Conservation (phyloP, 2,329 filamentous ascomycete species). For the Sordariomycetes sp. region DNA sequence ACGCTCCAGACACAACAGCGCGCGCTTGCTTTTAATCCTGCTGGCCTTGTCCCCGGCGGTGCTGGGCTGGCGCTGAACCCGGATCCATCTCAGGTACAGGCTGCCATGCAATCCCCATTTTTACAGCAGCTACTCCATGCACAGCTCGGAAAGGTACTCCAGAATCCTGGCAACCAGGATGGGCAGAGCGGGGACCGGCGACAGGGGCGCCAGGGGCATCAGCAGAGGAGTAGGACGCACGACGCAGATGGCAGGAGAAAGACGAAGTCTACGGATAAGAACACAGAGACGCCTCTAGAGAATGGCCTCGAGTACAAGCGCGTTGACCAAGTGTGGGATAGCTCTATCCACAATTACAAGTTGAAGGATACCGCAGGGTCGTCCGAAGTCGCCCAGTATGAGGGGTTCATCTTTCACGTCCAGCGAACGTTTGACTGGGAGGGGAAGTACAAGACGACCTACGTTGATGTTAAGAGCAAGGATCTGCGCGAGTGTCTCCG, state of each 20-base stretch:
- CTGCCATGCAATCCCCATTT: background rate
- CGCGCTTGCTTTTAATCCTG: background rate
- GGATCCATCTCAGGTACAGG: background rate
- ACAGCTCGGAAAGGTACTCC: background rate
- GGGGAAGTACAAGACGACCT: conserved; percentile 59
- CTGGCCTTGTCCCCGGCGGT: background rate
- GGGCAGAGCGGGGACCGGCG: background rate
- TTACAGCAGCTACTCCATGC: background rate
- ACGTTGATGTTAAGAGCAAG: conserved; percentile 79
- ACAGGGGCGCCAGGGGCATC: background rate
- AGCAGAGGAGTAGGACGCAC: background rate
- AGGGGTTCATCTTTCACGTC: conserved; percentile 73
- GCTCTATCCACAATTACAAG: conserved; percentile 32
- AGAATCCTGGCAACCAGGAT: background rate
- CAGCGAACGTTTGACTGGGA: conserved; percentile 74
- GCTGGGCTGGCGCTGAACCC: background rate
- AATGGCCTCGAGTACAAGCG: conserved; percentile 13
- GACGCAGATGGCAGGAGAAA: background rate
- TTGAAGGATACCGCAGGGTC: conserved; percentile 39
- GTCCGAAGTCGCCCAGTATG: conserved; percentile 41
- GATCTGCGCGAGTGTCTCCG: conserved; percentile 51
- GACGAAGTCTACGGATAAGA: background rate
- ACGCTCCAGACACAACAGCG: background rate
- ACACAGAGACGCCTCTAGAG: background rate
- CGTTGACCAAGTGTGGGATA: conserved; percentile 42